Conservation (phyloP, 2,329 filamentous ascomycete species). For the Hyphodiscus sp. region DNA sequence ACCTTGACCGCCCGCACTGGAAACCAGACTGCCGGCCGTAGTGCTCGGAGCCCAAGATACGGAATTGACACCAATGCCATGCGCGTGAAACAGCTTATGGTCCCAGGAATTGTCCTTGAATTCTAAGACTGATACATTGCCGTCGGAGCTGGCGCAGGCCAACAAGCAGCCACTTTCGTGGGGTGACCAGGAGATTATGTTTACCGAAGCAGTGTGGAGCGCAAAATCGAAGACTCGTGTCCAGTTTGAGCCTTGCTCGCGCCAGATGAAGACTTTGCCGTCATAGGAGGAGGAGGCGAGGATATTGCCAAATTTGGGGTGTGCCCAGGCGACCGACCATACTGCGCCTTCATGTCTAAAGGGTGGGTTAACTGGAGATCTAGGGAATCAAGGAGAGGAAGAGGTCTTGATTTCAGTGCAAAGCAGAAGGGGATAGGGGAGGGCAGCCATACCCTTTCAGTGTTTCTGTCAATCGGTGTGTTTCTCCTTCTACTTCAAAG, state of each 20-base stretch:
- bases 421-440: not conserved
- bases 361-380: constrained; percentile 7
- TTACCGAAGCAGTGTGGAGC: constrained; percentile 91
- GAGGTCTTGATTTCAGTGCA: not conserved
- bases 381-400: not conserved
- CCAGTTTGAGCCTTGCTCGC: constrained; percentile 70
- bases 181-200: constrained; percentile 95
- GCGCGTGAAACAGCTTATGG: constrained; percentile 82
- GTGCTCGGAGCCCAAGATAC: constrained; percentile 92
- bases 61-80: constrained; percentile 90
- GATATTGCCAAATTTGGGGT: constrained; percentile 98
- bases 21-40: constrained; percentile 76
- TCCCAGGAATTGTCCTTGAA: constrained; percentile 96
- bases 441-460: constrained; percentile 67
- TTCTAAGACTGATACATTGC: constrained; percentile 87
- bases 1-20: constrained; percentile 55
- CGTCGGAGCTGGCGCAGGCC: constrained; percentile 89
- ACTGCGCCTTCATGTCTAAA: constrained; percentile 89
- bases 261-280: constrained; percentile 98
- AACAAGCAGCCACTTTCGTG: constrained; percentile 93
- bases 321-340: constrained; percentile 97
- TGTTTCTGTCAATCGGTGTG: constrained; percentile 84
- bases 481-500: constrained; percentile 93
- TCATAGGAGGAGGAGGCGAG: constrained; percentile 94
- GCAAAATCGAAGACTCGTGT: constrained; percentile 89